Evolutionary conservation across 345 rosid genomes (phyloP).

Genomic region (Hibiscus tridactylites): DNA sequence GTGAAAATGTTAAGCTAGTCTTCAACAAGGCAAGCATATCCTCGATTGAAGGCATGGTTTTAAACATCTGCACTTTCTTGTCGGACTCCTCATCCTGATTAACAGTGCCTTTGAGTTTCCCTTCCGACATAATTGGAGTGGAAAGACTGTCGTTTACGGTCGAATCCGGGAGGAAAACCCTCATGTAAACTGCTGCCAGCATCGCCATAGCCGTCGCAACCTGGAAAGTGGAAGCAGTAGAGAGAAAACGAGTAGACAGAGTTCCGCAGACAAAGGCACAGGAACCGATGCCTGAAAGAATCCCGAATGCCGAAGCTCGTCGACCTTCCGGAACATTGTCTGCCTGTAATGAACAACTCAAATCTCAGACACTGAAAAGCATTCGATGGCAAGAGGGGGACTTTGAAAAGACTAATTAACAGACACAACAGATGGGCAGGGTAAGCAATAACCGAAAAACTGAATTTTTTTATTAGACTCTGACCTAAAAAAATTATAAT

Average conservation of each 20-base stretch:
- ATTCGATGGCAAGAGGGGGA: too few relatives aligned
- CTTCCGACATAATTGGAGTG: conserved; percentile 34
- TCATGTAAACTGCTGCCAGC: conserved; percentile 48
- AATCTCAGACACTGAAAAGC: neutral
- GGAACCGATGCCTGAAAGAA: conserved; percentile 62
- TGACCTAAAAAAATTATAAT: too few relatives aligned
- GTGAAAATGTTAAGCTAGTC: conserved; percentile 62
- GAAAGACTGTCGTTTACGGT: conserved; percentile 21
- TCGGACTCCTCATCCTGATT: conserved; percentile 18
- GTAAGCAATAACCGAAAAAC: too few relatives aligned
- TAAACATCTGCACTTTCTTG: conserved; percentile 23
- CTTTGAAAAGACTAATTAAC: too few relatives aligned
- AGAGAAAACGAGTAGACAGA: conserved; percentile 69
- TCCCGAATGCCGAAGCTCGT: conserved; percentile 67
- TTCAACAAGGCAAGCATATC: conserved; percentile 48
- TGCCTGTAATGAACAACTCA: conserved; percentile 36
- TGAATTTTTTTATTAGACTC: too few relatives aligned
- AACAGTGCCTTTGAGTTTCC: conserved; percentile 16
- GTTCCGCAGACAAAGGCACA: conserved; percentile 72
- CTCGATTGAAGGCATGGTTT: conserved; percentile 41
- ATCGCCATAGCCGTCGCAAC: conserved; percentile 48
- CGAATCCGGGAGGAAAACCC: conserved; percentile 62
- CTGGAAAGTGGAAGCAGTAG: conserved; percentile 68
- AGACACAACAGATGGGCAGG: too few relatives aligned
- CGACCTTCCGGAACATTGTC: conserved; percentile 56